Evolutionary conservation across 2,329 filamentous ascomycete genomes (phyloP), one percentile per base, ranked within the genome.

Genomic region (Cadophora sp.): DNA sequence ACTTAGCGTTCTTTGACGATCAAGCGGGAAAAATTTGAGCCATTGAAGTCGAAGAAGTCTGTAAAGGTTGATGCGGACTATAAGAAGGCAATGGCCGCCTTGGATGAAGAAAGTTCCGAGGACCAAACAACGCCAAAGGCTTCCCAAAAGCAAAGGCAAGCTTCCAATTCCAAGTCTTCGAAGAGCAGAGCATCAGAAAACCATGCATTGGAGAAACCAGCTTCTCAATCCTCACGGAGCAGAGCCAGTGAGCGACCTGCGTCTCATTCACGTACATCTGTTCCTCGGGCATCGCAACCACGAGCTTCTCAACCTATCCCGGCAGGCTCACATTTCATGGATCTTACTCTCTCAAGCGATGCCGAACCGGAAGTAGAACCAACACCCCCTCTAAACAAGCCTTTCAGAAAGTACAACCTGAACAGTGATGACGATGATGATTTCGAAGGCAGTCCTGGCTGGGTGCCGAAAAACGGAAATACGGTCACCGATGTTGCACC

Each of bases 71-170:
- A 48, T 43, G n/a, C 39, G 16, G 81, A 81, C 14, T 83, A 83
- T 60, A 79, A 83, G 45, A 81, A 81, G 62, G 79, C 77, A 13
- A 83, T 83, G 79, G 78, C 78, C 33, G 80, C 75, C 33, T 70
- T 83, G 83, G 72, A 63, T 30, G 59, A 64, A 27, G 47, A 64
- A 30, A 64, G 64, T 39, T 65, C 66, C 43, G 67, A 70, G 4
- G 65, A 68, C 14, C 64, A 72, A 43, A 51, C 60, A n/a, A 74
- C 69, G 11, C 68, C 68, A 24, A 76, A 71, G 50, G 65, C 67
- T 33, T 69, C 66, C 22, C 70, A 68, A 30, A 70, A 67, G 20
- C 66, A 66, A 62, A 41, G 36, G 33, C 45, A 30, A 39, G 22
- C 36, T 48, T 68, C 55, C 6, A 45, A 55, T 7, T 66, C 43